phyloP scores from a whole-genome alignment of 164 flowering plant genomes.

The Buxus sempervirens region DNA sequence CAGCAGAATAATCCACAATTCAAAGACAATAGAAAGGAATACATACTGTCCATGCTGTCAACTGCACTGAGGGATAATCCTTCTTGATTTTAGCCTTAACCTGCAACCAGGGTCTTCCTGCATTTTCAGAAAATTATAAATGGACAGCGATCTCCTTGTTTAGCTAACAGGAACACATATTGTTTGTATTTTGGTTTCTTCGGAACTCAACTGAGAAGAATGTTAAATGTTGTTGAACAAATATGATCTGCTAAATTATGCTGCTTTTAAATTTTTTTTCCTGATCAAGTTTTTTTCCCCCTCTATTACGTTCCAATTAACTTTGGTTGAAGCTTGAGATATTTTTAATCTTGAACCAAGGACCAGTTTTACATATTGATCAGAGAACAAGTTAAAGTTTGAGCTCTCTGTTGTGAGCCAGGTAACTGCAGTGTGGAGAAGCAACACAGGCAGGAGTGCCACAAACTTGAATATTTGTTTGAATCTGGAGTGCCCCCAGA shows the following conservation, averaged over 20 bases:
- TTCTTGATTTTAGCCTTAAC: constrained; percentile 68
- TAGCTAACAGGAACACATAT: no score
- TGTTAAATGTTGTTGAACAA: no score
- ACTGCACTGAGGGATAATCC: constrained; percentile 79
- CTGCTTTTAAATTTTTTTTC: not conserved
- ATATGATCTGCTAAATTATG: no score
- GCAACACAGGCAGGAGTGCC: no score
- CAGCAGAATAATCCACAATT: not conserved
- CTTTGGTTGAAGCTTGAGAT: not conserved
- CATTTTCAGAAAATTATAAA: constrained; percentile 14
- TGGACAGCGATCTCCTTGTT: not conserved
- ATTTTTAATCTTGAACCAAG: not conserved
- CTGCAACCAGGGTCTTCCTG: constrained; percentile 80
- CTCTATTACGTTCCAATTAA: no score
- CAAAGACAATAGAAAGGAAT: not conserved
- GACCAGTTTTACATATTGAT: not conserved
- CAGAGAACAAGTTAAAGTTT: not conserved
- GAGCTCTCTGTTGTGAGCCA: no score
- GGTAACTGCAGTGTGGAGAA: no score
- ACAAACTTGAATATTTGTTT: no score
- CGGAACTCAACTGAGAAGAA: no score
- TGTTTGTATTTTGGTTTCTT: no score
- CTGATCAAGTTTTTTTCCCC: not conserved
- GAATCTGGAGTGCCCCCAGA: no score
- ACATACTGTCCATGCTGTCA: constrained; percentile 80